A percentile compares a stretch with the other conserved stretches of the same genome.
Evolutionary conservation across 192 early-diverging fungal genomes (phyloP).

Genomic region (Diversispora eburnea): DNA sequence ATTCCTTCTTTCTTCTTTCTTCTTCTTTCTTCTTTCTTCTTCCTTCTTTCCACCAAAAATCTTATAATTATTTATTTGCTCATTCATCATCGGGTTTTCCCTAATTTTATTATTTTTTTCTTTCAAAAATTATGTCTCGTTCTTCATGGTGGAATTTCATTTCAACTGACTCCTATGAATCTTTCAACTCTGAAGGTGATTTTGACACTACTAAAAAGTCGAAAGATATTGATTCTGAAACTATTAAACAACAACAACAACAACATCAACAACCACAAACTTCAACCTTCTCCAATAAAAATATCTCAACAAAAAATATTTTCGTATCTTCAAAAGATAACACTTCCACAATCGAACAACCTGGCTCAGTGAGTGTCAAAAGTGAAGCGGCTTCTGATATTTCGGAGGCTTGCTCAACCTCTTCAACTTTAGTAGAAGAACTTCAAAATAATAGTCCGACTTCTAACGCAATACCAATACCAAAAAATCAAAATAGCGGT

Average conservation of each 20-base stretch:
- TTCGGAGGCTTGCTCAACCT: not conserved
- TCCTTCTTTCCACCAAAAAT: not conserved
- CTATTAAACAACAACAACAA: too few relatives aligned
- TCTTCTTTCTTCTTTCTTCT: too few relatives aligned
- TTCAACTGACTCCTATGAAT: not conserved
- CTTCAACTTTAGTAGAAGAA: not conserved
- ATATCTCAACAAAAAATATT: not conserved
- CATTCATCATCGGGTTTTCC: not conserved
- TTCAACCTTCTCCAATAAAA: not conserved
- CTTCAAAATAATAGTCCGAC: not conserved
- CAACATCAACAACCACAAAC: not conserved
- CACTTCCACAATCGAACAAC: not conserved
- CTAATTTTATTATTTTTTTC: not conserved
- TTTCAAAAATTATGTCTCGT: not conserved
- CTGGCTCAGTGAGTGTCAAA: not conserved
- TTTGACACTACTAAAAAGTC: not conserved
- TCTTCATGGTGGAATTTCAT: not conserved
- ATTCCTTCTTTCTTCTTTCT: too few relatives aligned
- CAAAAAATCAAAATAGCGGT: not conserved
- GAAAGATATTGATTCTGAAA: not conserved
- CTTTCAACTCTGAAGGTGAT: not conserved
- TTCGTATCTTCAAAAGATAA: not conserved
- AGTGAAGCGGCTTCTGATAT: conserved; percentile 8
- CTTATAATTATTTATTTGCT: not conserved
- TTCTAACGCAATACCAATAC: conserved; percentile 18